Conservation (phyloP, 139 green algal species). For the Tetraselmis chui region DNA sequence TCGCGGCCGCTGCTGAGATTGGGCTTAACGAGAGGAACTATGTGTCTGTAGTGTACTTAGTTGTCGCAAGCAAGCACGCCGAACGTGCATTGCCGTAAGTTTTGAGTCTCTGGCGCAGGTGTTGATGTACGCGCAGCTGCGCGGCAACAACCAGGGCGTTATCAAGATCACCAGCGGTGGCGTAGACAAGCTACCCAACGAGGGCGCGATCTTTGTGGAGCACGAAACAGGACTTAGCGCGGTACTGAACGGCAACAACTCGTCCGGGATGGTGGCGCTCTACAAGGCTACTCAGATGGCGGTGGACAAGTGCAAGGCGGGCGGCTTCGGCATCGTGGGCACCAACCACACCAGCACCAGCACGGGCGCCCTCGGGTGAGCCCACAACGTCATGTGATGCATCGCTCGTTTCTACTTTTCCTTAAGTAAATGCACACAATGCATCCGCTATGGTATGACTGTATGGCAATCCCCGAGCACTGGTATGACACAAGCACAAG, state of each 20-base stretch:
- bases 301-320: constrained; percentile 35
- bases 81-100: background rate
- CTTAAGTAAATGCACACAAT: too few relatives aligned
- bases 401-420: too few relatives aligned
- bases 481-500: too few relatives aligned
- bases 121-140: constrained; percentile 70
- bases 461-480: too few relatives aligned
- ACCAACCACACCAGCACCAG: constrained; percentile 60
- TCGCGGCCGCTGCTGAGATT: constrained; percentile 4
- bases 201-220: constrained; percentile 26
- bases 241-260: constrained; percentile 54
- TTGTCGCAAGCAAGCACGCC: background rate
- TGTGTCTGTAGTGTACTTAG: too few relatives aligned
- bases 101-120: constrained; percentile 47
- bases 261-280: constrained; percentile 62
- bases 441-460: too few relatives aligned
- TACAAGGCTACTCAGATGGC: constrained; percentile 44
- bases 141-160: constrained; percentile 74
- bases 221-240: constrained; percentile 50
- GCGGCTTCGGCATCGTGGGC: constrained; percentile 63
- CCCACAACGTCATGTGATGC: background rate
- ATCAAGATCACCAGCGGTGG: constrained; percentile 68
- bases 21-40: too few relatives aligned
- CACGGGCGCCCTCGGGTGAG: constrained; percentile 63
- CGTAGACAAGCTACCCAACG: constrained; percentile 33